Base-by-base conservation (phyloP, 2,329 filamentous ascomycete species). In the Aspergillus tubingensis region DNA sequence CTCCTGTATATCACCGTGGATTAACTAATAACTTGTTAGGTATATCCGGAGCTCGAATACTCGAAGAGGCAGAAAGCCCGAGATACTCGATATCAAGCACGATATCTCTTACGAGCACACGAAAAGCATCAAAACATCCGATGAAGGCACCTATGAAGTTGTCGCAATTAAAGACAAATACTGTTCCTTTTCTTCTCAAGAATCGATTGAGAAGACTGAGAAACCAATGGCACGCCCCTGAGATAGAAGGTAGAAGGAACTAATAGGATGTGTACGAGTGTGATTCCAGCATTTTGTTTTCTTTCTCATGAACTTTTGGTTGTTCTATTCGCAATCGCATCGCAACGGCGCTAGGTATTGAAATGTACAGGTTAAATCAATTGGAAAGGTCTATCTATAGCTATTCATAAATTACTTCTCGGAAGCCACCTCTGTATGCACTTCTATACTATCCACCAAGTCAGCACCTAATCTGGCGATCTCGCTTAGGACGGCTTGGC, bases 91-190 rank as follows among this genome's bases (percentile, higher is more conserved):
- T 79, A 97, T 96, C 65, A 87, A 91, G 68, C 92, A 95, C 67
- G 93, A 97, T 68, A 83, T 90, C 17, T 94, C 90, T 52, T 86
- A 93, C 64, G 91, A 96, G 70, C 85, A 91, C 74, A 88, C 81
- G 70, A 93, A 96, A 83, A 86, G 87, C 25, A 86, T 98, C 68
- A 88, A 88, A 69, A 92, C 93, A 25, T 92, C 89, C 68, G 91
- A 96, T 73, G 95, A 98, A 82, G 95, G 95, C 53, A 96, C 92
- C 67, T 99, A 99, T 73, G 95, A 99, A 79, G 94, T 99, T 17
- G 91, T 98, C 30, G 89, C 91, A 10, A 96, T 99, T 77, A 96
- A 96, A 82, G 95, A 99, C 77, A 87, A 87, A 71, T 96, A 86
- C 79, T 99, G 95, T 75, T 88, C 91, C 25, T 96, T 96, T 76